These are phyloP conservation scores for Eragrostis curvula DNA, from an alignment of 176 grass and related monocot genomes.

Conservation along the genomic window DNA sequence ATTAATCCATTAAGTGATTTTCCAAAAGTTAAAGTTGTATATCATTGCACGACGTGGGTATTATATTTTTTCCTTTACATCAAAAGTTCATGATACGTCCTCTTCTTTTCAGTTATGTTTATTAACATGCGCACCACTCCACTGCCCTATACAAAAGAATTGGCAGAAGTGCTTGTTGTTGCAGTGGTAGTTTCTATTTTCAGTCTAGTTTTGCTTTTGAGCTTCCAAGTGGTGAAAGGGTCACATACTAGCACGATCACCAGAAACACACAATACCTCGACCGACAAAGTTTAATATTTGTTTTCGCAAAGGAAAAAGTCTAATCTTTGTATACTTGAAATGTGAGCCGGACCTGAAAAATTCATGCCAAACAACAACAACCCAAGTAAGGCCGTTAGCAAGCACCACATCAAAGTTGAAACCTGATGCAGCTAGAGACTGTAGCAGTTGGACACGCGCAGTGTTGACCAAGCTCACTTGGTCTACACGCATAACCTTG, in stretches of 20 bases:
- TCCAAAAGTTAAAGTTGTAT: background rate
- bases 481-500: constrained; percentile 28
- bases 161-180: background rate
- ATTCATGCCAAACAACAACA: background rate
- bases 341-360: background rate
- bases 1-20: background rate
- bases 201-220: background rate
- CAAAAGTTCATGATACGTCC: background rate
- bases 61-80: background rate
- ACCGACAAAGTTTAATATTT: background rate
- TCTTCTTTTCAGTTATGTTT: background rate
- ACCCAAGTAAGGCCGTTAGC: background rate
- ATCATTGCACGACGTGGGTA: background rate
- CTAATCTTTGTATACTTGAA: background rate
- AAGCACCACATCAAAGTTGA: background rate
- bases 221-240: background rate
- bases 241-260: background rate
- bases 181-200: constrained; percentile 16
- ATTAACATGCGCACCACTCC: background rate
- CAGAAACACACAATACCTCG: background rate
- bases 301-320: no score
- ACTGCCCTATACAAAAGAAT: background rate
- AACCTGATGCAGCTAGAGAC: background rate
- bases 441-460: constrained; percentile 30
- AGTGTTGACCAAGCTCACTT: constrained; percentile 29